Conservation (phyloP, 1,139 yeast species). For the Schwanniomyces etchellsii region DNA sequence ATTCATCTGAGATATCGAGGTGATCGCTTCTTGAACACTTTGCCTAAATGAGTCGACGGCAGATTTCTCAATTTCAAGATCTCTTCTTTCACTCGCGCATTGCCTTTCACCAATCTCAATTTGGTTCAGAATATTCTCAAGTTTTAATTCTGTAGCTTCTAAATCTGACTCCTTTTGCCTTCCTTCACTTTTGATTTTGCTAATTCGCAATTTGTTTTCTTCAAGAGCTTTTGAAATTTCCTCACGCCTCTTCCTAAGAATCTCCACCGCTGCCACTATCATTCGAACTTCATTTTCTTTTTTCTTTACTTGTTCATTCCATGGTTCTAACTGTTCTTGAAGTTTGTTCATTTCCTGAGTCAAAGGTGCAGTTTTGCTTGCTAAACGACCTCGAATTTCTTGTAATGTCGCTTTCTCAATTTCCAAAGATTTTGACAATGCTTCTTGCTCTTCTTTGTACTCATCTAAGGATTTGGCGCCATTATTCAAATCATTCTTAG, state of each 20-base stretch:
- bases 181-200: slow-evolving; percentile 47
- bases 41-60: slow-evolving; percentile 55
- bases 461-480: slow-evolving; percentile 40
- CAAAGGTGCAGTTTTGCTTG: slow-evolving; percentile 66
- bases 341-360: slow-evolving; percentile 57
- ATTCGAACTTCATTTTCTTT: slow-evolving; percentile 65
- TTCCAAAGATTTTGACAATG: slow-evolving; percentile 41
- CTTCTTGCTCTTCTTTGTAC: slow-evolving; percentile 35
- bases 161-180: slow-evolving; percentile 46
- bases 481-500: slow-evolving; percentile 42
- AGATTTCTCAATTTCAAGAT: slow-evolving; percentile 47
- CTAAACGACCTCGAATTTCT: slow-evolving; percentile 58
- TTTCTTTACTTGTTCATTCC: slow-evolving; percentile 65
- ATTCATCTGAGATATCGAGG: slow-evolving; percentile 49
- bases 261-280: slow-evolving; percentile 58
- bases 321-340: slow-evolving; percentile 74
- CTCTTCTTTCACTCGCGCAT: slow-evolving; percentile 40
- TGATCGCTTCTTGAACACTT: slow-evolving; percentile 59
- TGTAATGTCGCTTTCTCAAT: slow-evolving; percentile 54
- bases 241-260: slow-evolving; percentile 46
- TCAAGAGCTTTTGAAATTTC: slow-evolving; percentile 41
- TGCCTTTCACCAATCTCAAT: slow-evolving; percentile 55
- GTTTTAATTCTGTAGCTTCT: slow-evolving; percentile 36
- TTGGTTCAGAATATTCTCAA: slow-evolving; percentile 47
- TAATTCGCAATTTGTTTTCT: slow-evolving; percentile 42